phyloP scores from a whole-genome alignment of 495 filamentous ascomycete genomes.

The Hypoxylon lienhwacheense region DNA sequence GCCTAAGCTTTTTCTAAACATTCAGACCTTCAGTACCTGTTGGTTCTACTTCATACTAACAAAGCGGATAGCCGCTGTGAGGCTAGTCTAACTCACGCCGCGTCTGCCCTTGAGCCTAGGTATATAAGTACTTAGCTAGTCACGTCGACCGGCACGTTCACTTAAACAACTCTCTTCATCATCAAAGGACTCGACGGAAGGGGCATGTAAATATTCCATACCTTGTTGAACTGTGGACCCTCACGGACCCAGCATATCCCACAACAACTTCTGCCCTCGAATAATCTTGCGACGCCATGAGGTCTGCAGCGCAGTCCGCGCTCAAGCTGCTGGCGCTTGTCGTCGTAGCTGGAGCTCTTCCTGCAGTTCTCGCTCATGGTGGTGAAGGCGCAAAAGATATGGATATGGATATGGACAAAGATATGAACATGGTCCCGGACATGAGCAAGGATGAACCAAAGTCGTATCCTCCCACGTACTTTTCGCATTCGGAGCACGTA shows the following conservation, averaged over 20 bases:
- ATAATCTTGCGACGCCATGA: conserved; percentile 24
- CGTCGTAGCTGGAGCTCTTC: conserved; percentile 37
- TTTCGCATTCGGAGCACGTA: conserved; percentile 66
- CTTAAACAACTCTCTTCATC: background rate
- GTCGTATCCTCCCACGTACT: conserved; percentile 68
- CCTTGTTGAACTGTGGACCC: conserved; percentile 1
- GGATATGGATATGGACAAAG: conserved; percentile 54
- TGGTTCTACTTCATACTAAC: background rate
- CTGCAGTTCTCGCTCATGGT: conserved; percentile 48
- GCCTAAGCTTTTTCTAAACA: no score
- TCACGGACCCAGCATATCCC: conserved; percentile 4
- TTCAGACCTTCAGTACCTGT: background rate
- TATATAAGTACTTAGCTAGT: conserved; percentile 4
- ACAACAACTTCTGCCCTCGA: background rate
- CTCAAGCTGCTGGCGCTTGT: conserved; percentile 36
- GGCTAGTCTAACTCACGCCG: conserved; percentile 1
- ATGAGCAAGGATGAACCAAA: conserved; percentile 45
- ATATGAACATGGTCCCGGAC: conserved; percentile 47
- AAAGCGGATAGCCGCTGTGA: conserved; percentile 10
- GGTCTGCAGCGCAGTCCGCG: conserved; percentile 20
- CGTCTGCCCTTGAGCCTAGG: background rate
- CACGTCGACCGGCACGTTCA: conserved; percentile 2
- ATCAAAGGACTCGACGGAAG: conserved; percentile 3
- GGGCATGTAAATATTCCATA: conserved; percentile 14
- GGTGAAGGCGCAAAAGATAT: conserved; percentile 40